Base-by-base conservation (phyloP, 176 grass and related monocot species). In the Raddia guianensis region DNA sequence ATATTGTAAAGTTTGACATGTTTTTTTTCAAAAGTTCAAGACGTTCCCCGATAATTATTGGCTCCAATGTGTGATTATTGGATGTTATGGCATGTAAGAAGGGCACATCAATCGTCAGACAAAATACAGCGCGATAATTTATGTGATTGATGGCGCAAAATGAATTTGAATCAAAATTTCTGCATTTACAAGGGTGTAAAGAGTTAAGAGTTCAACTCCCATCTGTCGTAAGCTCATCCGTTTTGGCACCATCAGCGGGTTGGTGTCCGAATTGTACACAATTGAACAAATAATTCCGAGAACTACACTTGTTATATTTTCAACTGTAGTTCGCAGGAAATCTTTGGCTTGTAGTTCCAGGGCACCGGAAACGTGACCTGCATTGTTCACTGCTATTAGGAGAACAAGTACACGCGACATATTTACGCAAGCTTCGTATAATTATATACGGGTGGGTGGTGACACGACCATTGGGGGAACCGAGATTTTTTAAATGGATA, bases 141-240 rank as follows among this genome's bases (percentile, higher is more conserved):
- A 21, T 51, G 57, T 16, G 1, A 75, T 46, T 0, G 55, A 33
- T 37, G 8, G 15, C 14, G 35, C 5, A 3, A 16, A 67, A 46
- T 66, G 43, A 66, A 57, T 53, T 2, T 16, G 1, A 6, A 47
- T 57, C 83, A 79, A 85, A 79, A 65, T 65, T 37, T 64, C 57
- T 56, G 66, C 75, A 55, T 65, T 79, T 85, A 63, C 83, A 64
- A 34, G 5, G 14, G 3, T 16, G 32, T 40, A 69, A 2, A 42
- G 27, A 27, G 21, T 77, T 70, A 2, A 42, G 27, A 27, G 21
- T 77, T 70, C 5, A 16, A 3, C 66, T 7, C 42, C 21, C 21
- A 37, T 18, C 15, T 32, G 19, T 35, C 7, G 5, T 11, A 52
- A 68, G 48, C 4, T 14, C 18, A 44, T 63, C 32, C 14, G 11